Evolutionary conservation across 192 early-diverging fungal species (phyloP).

Genomic region (Coemansia javaensis): DNA sequence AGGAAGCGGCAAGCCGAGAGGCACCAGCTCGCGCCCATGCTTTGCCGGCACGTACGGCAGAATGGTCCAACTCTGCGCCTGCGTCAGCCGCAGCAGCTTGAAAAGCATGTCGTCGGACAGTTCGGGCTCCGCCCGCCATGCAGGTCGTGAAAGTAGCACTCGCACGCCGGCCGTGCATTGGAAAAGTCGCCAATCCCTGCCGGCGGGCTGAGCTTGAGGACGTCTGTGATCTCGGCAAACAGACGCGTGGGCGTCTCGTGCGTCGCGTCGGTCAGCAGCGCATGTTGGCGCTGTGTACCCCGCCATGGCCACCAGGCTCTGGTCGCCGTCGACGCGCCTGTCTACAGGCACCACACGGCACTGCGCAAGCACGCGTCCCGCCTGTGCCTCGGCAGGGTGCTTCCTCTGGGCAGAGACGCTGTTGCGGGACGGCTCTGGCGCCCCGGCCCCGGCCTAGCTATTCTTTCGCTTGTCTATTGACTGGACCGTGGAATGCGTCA

Average conservation of each 20-base stretch:
- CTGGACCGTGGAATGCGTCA: too few relatives aligned
- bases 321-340: constrained; percentile 22
- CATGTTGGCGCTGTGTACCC: constrained; percentile 29
- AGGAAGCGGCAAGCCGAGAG: constrained; percentile 50
- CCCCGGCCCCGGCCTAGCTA: too few relatives aligned
- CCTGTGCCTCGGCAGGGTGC: too few relatives aligned
- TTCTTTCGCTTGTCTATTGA: constrained; percentile 2
- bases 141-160: constrained; percentile 75
- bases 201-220: constrained; percentile 33
- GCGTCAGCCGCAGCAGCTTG: constrained; percentile 70
- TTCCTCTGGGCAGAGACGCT: too few relatives aligned
- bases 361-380: too few relatives aligned
- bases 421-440: too few relatives aligned
- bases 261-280: constrained; percentile 21
- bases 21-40: constrained; percentile 57
- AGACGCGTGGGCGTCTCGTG: constrained; percentile 21
- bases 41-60: constrained; percentile 54
- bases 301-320: constrained; percentile 18
- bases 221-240: constrained; percentile 26
- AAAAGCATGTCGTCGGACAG: constrained; percentile 88
- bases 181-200: constrained; percentile 23
- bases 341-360: too few relatives aligned
- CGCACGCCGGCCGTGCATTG: constrained; percentile 49
- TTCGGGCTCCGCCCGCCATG: constrained; percentile 46
- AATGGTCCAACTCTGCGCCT: constrained; percentile 57